Base-by-base conservation (phyloP, 257 asterid species). In the Nicotiana undulata region DNA sequence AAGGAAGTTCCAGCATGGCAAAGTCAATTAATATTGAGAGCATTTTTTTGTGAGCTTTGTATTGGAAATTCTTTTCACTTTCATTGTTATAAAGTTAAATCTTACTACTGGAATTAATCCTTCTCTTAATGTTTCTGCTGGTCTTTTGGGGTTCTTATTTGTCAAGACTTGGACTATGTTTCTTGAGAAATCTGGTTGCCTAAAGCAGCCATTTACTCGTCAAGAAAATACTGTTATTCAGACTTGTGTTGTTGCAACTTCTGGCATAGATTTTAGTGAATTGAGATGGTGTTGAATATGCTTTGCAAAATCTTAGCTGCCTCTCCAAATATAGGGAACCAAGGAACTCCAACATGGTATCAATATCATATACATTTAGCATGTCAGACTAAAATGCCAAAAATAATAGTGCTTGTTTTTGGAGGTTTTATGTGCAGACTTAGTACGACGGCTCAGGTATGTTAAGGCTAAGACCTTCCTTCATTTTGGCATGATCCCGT, bases 181-280 rank as follows among this genome's bases (percentile, higher is more conserved):
- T 3, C 82, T 89, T 1, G 84, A 85, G 1, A 86, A 86, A 83
- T 86, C 88, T n/a, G 93, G 94, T 6, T 0, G 87, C 8, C 20
- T 88, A 67, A 86, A 28, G 44, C 95, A 87, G 77, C 97, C 95
- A 0, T 92, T 92, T 29, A 92, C 95, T 5, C 85, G 95, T 1
- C 95, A 92, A 77, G 95, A 92, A 58, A 92, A 92, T 77, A 92
- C 97, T 0, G 95, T 92, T 37, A 90, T 92, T 77, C 97, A 92
- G 82, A 92, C 97, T 0, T 92, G 96, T 52, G 93, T 91, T n/a
- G 92, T 91, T 34, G 97, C 97, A 55, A 64, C 97, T 22, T 81
- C 94, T 1, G 96, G 97, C 90, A 91, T 92, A 20, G 89, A 96
- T n/a, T 91, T 86, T 34, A 92, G 97, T 37, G 93, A n/a, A n/a